Evolutionary conservation across 495 filamentous ascomycete species (phyloP), one percentile per base, ranked within the genome.

Genomic region (Elasticomyces elasticus): DNA sequence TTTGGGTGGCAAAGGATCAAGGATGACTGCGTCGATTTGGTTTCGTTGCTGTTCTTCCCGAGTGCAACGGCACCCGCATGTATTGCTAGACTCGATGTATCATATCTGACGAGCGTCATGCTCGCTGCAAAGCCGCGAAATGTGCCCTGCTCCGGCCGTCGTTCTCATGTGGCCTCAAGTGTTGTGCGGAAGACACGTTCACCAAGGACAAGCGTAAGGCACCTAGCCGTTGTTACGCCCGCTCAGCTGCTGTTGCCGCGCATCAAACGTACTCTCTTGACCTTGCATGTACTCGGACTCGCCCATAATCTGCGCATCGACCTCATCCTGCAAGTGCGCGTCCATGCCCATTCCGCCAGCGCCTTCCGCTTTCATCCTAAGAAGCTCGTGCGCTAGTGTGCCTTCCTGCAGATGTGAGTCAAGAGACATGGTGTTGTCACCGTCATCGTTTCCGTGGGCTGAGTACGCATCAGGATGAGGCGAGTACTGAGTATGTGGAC

Each of bases 241-340:
- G 30, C 30, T 33, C 30, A 33, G 30, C 30, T 15, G 30, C 30
- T 33, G 30, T 7, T 15, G 50, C 47, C 9, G 28, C 47, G n/a
- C 35, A 20, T 20, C 47, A 5, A 5, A 12, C 15, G 30, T 50
- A 31, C 12, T 25, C n/a, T n/a, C 26, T 28, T 50, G 26, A 30
- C 13, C 22, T 15, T 52, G 19, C 7, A 9, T 6, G 17, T 20
- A 4, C 22, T 6, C 44, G 10, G 12, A 5, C 47, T 54, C 52
- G 15, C 28, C 23, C 23, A 51, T 51, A 4, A 56, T 51, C 46
- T 51, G 35, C 38, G 48, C 54, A 35, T 51, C 49, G 49, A 53
- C 22, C 49, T 53, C 55, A 42, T 19, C 42, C 27, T 31, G 22
- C 30, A 58, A 25, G n/a, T 43, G 10, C 26, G 38, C 26, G 6